A percentile compares a stretch with the other conserved stretches of the same genome.
Evolutionary conservation across 2,329 filamentous ascomycete genomes (phyloP).

Genomic region (Parafenestella ontariensis): DNA sequence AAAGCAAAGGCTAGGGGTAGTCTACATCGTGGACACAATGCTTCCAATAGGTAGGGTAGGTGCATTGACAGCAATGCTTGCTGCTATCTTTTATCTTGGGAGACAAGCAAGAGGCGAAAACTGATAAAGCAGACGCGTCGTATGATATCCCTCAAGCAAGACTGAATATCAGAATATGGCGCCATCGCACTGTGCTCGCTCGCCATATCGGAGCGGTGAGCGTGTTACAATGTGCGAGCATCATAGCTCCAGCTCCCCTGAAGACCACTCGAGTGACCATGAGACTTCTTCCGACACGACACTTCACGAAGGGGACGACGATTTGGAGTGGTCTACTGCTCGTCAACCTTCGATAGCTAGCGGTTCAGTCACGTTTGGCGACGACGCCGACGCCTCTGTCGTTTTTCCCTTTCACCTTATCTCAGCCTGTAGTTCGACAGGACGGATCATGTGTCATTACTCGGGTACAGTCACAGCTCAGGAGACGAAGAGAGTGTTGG

Average conservation of each 20-base stretch:
- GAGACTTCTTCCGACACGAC: constrained; percentile 26
- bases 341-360: constrained; percentile 4
- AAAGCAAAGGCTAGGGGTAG: constrained; percentile 3
- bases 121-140: constrained; percentile 6
- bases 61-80: neutral
- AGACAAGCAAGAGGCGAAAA: constrained; percentile 6
- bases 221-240: constrained; percentile 26
- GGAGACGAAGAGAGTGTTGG: constrained; percentile 18
- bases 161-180: constrained; percentile 5
- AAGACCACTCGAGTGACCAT: constrained; percentile 18
- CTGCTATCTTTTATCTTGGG: neutral
- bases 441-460: constrained; percentile 39
- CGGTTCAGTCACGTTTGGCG: neutral
- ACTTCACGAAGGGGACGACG: constrained; percentile 11
- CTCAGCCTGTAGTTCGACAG: constrained; percentile 36
- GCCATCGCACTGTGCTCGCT: constrained; percentile 24
- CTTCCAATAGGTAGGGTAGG: constrained; percentile 6
- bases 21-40: constrained; percentile 6
- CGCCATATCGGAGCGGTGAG: constrained; percentile 31
- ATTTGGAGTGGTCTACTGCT: constrained; percentile 3
- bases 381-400: constrained; percentile 1
- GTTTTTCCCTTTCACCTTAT: constrained; percentile 35
- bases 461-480: constrained; percentile 37
- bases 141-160: neutral
- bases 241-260: constrained; percentile 10